These are phyloP conservation scores for Soucietia sequanensis DNA, from an alignment of 805 yeast genomes.

Conservation along the genomic window DNA sequence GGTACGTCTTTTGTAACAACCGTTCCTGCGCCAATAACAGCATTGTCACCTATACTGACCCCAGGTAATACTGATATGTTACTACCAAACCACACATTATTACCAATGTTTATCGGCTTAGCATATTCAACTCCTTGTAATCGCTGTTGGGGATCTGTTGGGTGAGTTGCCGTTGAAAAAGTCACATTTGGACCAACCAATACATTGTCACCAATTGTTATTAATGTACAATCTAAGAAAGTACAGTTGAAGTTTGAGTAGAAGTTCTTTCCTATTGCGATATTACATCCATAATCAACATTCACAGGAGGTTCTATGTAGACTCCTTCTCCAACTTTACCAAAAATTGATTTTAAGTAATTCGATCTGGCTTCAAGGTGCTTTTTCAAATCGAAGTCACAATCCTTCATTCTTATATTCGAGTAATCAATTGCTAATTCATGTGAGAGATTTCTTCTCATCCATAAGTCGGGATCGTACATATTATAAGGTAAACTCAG, in stretches of 20 bases:
- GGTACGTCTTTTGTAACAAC: constrained; percentile 62
- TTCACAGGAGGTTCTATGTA: constrained; percentile 58
- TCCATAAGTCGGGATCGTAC: constrained; percentile 23
- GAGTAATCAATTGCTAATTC: constrained; percentile 36
- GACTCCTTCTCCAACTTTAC: constrained; percentile 40
- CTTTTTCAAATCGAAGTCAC: constrained; percentile 21
- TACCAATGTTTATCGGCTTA: constrained; percentile 55
- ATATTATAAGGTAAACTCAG: constrained; percentile 48
- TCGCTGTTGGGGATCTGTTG: constrained; percentile 48
- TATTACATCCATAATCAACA: constrained; percentile 69
- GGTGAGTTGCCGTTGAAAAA: constrained; percentile 64
- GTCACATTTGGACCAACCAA: constrained; percentile 63
- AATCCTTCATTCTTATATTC: constrained; percentile 31
- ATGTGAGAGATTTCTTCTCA: constrained; percentile 28
- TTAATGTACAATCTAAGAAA: constrained; percentile 58
- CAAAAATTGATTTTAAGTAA: constrained; percentile 44
- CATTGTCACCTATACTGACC: constrained; percentile 60
- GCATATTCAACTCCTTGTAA: constrained; percentile 51
- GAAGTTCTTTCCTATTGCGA: constrained; percentile 53
- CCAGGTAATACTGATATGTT: constrained; percentile 59
- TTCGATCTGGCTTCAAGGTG: constrained; percentile 35
- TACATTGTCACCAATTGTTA: constrained; percentile 59
- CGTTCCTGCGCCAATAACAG: constrained; percentile 66
- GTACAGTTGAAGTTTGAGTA: constrained; percentile 59
- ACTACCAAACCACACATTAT: constrained; percentile 69